Evolutionary conservation across 306 rosid genomes (phyloP).

Genomic region (Fagus crenata): DNA sequence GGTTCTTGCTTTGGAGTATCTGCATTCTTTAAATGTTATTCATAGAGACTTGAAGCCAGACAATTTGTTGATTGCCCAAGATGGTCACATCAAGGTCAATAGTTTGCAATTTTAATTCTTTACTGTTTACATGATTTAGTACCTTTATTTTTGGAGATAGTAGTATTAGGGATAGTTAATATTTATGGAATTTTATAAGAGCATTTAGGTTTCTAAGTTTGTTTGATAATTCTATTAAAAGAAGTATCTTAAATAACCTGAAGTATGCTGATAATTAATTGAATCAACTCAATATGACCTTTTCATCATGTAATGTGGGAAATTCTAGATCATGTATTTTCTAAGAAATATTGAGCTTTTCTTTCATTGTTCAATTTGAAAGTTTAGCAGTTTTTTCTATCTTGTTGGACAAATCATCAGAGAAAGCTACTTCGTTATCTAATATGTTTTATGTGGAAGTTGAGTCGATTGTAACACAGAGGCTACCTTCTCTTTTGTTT

Average conservation of each 20-base stretch:
- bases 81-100: conserved; percentile 93
- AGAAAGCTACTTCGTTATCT: background rate
- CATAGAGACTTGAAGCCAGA: conserved; percentile 99
- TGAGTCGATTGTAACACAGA: background rate
- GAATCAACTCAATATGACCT: background rate
- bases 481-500: background rate
- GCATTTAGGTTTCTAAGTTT: background rate
- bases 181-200: background rate
- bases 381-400: background rate
- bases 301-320: conserved; percentile 1
- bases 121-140: background rate
- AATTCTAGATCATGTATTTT: background rate
- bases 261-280: background rate
- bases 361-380: background rate
- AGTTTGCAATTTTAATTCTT: conserved; percentile 27
- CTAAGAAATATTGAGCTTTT: background rate
- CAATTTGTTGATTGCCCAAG: conserved; percentile 91
- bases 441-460: background rate
- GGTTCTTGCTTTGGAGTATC: conserved; percentile 98
- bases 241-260: background rate
- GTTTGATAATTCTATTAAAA: background rate
- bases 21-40: conserved; percentile 78
- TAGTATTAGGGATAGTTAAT: background rate
- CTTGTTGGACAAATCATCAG: background rate
- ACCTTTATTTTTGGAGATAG: background rate